Evolutionary conservation across 176 grass and related monocot species (phyloP), one percentile per base, ranked within the genome.

Genomic region (Triticum monococcum): DNA sequence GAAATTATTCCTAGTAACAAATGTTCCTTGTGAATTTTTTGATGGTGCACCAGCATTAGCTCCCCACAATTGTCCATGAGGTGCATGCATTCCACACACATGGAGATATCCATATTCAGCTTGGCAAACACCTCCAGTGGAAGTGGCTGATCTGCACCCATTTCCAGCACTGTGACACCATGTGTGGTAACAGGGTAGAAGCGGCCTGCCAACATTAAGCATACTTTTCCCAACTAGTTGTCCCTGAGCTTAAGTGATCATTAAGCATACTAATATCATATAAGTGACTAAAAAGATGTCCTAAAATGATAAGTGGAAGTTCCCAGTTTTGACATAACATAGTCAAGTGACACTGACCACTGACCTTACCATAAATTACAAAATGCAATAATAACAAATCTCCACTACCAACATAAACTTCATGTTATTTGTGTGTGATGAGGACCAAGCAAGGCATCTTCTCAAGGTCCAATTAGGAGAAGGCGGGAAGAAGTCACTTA

Each of bases 241-340:
- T 26, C 25, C 2, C 25, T 0, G 12, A 26, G 25, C 9, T 2
- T 0, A 0, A 65, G 24, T 45, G 41, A 45, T 12, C 41, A 45
- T 45, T 45, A 45, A 54, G 65, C n/a, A 62, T 31, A 13, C n/a
- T 36, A 56, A 87, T 59, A 73, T 82, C 54, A 43, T 40, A 68
- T 61, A 57, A 17, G 8, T 16, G 17, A 59, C 14, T 12, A 40
- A 38, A 68, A 33, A 77, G 11, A 77, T 18, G 46, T 76, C 50
- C 18, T 82, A 68, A 65, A 2, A 7, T 12, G 41, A 45, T 45
- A 45, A 45, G 10, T 3, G 3, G 3, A 2, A 12, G 41, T 45
- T 45, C 41, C 41, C 41, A 45, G 12, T 45, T 12, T 45, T 45
- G 9, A 45, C 41, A 45, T 45, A 45, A 45, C 41, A 45, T 12